A percentile compares a stretch with the other conserved stretches of the same genome.
Conservation (phyloP, 2,329 filamentous ascomycete species). For the Colletotrichum tabaci region DNA sequence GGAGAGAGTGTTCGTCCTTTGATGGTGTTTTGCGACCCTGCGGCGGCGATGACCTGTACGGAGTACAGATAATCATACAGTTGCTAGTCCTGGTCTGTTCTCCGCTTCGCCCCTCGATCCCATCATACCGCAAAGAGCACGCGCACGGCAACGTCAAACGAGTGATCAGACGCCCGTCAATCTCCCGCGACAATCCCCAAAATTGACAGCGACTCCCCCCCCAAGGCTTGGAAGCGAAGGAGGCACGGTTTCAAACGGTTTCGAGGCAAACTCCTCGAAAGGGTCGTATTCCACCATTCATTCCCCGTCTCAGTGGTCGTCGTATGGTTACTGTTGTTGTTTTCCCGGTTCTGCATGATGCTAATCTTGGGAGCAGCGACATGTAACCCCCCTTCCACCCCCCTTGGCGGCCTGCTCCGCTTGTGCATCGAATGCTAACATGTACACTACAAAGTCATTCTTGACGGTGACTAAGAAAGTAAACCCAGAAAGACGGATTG, state of each 20-base stretch:
- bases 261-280: slow-evolving; percentile 34
- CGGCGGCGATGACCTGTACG: not conserved
- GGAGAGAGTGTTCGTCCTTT: not conserved
- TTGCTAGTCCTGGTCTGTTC: slow-evolving; percentile 11
- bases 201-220: not conserved
- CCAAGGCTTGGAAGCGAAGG: slow-evolving; percentile 1
- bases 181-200: slow-evolving; percentile 33
- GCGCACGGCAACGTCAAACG: slow-evolving; percentile 20
- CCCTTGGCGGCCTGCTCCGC: not conserved
- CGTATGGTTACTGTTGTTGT: not conserved
- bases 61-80: no score
- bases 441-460: slow-evolving; percentile 6
- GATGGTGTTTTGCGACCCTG: slow-evolving; percentile 11
- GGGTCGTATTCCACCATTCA: slow-evolving; percentile 16
- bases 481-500: slow-evolving; percentile 9
- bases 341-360: slow-evolving; percentile 21
- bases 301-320: not conserved
- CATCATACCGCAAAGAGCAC: slow-evolving; percentile 9
- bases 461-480: slow-evolving; percentile 13
- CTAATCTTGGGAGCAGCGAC: not conserved
- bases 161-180: slow-evolving; percentile 34
- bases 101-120: slow-evolving; percentile 24
- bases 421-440: slow-evolving; percentile 15
- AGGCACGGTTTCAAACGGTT: slow-evolving; percentile 37
- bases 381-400: not conserved